phyloP scores from a whole-genome alignment of 108 stramenopile genomes.

The Cyclotella sp. region DNA sequence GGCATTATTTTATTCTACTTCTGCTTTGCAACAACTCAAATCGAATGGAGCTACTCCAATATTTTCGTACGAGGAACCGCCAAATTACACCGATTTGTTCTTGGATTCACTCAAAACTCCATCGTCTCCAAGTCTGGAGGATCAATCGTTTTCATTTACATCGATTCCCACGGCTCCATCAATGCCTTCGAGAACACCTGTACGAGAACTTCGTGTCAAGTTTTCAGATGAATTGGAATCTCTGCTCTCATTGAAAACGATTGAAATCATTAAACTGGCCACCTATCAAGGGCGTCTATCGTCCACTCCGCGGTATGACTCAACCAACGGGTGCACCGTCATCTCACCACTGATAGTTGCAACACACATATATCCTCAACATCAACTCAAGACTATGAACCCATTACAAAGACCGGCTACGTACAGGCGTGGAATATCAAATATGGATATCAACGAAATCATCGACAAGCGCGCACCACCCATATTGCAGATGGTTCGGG shows the following conservation, averaged over 20 bases:
- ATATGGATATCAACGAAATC: conserved; percentile 62
- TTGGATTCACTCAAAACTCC: conserved; percentile 36
- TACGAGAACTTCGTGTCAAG: conserved; percentile 17
- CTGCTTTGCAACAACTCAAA: conserved; percentile 49
- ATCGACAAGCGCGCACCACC: conserved; percentile 79
- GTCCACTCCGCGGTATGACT: conserved; percentile 48
- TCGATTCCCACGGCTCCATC: conserved; percentile 20
- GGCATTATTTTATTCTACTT: conserved; percentile 27
- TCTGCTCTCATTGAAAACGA: conserved; percentile 53
- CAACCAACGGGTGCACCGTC: conserved; percentile 90
- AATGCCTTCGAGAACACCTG: conserved; percentile 23
- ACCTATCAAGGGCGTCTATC: conserved; percentile 84
- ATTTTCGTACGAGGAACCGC: conserved; percentile 24
- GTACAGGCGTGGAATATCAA: conserved; percentile 56
- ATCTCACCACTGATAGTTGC: conserved; percentile 86
- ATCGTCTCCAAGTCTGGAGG: conserved; percentile 1
- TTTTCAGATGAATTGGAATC: conserved; percentile 36
- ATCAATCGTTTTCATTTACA: conserved; percentile 21
- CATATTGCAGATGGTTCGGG: conserved; percentile 66
- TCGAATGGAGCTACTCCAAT: conserved; percentile 45
- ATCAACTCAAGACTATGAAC: neutral
- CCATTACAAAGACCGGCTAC: conserved; percentile 47
- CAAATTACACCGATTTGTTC: conserved; percentile 43
- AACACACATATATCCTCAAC: conserved; percentile 44
- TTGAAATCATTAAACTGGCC: conserved; percentile 63